A percentile compares a stretch with the other conserved stretches of the same genome.
Conservation (phyloP, 2,329 filamentous ascomycete genomes). For the Hirsutella rhossiliensis region DNA sequence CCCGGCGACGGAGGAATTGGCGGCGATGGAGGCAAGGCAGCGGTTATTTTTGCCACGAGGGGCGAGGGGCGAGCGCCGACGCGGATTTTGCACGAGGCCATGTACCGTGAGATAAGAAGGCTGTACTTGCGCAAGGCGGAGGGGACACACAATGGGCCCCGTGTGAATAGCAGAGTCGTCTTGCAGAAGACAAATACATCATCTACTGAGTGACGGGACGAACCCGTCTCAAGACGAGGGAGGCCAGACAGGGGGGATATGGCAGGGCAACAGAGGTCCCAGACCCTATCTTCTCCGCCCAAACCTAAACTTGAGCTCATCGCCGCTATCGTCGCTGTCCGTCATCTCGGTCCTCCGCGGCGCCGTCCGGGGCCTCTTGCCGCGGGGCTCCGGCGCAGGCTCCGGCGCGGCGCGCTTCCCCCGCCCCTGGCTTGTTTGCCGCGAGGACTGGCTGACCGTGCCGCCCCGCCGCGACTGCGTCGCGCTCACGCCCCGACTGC, state of each 20-base stretch:
- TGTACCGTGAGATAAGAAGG: neutral
- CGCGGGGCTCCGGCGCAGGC: constrained; percentile 14
- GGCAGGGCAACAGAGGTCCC: neutral
- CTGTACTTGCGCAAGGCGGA: neutral
- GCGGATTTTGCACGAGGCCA: neutral
- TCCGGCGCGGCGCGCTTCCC: constrained; percentile 22
- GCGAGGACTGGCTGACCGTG: neutral
- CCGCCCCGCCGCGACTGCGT: too few species aligned
- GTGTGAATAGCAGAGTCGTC: neutral
- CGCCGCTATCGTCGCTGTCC: constrained; percentile 39
- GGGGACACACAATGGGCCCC: neutral
- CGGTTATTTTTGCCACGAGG: too few species aligned
- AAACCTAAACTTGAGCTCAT: constrained; percentile 45
- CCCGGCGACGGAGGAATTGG: too few species aligned
- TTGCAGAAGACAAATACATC: neutral
- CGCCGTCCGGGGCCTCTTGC: constrained; percentile 19
- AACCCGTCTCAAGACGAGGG: too few species aligned
- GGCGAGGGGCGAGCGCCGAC: too few species aligned
- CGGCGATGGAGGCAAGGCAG: neutral
- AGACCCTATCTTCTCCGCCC: constrained; percentile 33
- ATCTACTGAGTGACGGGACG: too few species aligned
- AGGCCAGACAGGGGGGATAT: neutral
- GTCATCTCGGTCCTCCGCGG: constrained; percentile 19
- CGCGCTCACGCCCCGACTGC: too few species aligned
- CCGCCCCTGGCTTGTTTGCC: constrained; percentile 6